phyloP scores from a whole-genome alignment of 805 yeast species.

The Kuraishia hungarica region DNA sequence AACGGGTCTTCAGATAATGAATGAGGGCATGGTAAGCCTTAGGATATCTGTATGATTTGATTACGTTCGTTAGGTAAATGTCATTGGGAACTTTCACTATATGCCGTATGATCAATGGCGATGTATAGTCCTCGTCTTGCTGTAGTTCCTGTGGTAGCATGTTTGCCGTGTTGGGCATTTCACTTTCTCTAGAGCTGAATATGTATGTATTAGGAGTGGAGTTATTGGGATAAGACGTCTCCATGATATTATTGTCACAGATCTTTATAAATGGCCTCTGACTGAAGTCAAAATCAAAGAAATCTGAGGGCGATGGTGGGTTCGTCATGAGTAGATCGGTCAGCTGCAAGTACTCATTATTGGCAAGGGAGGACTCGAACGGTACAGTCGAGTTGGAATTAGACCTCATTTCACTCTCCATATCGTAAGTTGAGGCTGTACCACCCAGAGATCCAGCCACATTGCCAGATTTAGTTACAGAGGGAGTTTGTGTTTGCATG shows the following conservation, averaged over 20 bases:
- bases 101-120: constrained; percentile 51
- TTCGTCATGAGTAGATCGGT: constrained; percentile 28
- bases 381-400: constrained; percentile 4
- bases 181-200: constrained; percentile 41
- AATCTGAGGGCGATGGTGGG: constrained; percentile 24
- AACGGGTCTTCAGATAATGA: constrained; percentile 42
- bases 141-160: constrained; percentile 30
- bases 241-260: constrained; percentile 18
- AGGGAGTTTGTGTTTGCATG: background rate
- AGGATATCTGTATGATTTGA: constrained; percentile 51
- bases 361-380: constrained; percentile 26
- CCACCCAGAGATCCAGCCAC: background rate
- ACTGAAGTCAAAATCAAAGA: constrained; percentile 17
- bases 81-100: constrained; percentile 44
- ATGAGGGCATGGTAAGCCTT: constrained; percentile 55
- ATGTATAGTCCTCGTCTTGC: constrained; percentile 35
- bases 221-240: constrained; percentile 22
- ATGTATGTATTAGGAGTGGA: constrained; percentile 33
- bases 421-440: background rate
- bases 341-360: constrained; percentile 31
- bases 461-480: background rate
- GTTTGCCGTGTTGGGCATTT: constrained; percentile 43
- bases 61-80: constrained; percentile 31
- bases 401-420: background rate
- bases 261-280: constrained; percentile 23